Base-by-base conservation (phyloP, 179 eudicot species). In the Beta macrorhiza region DNA sequence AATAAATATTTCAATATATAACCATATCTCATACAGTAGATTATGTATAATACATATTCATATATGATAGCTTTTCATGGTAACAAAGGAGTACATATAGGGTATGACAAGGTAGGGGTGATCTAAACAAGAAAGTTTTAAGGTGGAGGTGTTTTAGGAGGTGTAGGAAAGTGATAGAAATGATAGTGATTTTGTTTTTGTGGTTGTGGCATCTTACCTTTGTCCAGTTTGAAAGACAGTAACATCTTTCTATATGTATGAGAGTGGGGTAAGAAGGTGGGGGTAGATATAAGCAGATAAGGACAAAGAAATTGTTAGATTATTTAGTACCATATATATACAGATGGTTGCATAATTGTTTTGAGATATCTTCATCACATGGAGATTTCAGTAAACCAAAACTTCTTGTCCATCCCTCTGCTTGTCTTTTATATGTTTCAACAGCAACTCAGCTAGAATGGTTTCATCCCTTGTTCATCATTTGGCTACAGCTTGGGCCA, bases 281-380 rank as follows among this genome's bases (percentile, higher is more conserved):
- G 75, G 69, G 32, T 72, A 82, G 71, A 62, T 65, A 73, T 44
- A 56, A 73, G 5, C 51, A 83, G 14, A 80, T 58, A 64, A 76
- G 79, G 86, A 83, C 86, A 83, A 83, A 79, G 2, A 75, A 59
- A 58, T 67, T 75, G 82, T 59, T 83, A 56, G 49, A 79, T 83
- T 52, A 58, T 17, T 32, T 78, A n/a, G 67, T 65, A 63, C 49
- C 20, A 47, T 13, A 61, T 56, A 13, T 51, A 49, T 11, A 32
- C 3, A 67, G 13, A 72, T 52, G 57, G 64, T 2, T 32, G 29
- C 77, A 68, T 78, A 29, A 69, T 74, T 74, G 64, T 74, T 53
- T 56, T 78, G 70, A 69, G 72, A 70, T 71, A 47, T 72, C 62
- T 81, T 58, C 45, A 72, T 78, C 83, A 76, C 83, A 84, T 80